Percentiles rank a stretch among this genome's conserved stretches.
Evolutionary conservation across 768 basidiomycete genomes (phyloP).

Genomic region (Cyclocybe cylindracea): DNA sequence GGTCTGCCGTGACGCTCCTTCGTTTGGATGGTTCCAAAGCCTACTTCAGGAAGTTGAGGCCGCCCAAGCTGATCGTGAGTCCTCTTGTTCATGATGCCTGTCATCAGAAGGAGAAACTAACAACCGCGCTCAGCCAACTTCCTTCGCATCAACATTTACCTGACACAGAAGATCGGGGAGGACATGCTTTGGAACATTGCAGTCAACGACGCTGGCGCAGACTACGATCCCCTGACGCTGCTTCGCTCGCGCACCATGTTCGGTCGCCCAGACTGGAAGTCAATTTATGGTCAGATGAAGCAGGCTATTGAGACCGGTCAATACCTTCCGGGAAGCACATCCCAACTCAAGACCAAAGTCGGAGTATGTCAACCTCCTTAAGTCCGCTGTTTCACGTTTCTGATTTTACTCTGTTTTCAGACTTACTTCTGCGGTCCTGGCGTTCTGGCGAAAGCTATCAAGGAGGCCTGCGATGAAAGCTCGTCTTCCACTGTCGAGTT

Average conservation of each 20-base stretch:
- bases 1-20: constrained; percentile 92
- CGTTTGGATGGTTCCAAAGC: constrained; percentile 97
- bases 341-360: constrained; percentile 82
- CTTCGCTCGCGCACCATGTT: constrained; percentile 89
- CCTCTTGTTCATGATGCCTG: not conserved
- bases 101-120: constrained; percentile 11
- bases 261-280: constrained; percentile 88
- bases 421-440: constrained; percentile 91
- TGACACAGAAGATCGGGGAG: constrained; percentile 83
- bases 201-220: constrained; percentile 82
- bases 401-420: constrained; percentile 32
- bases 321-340: constrained; percentile 78
- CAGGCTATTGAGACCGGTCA: constrained; percentile 80
- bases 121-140: constrained; percentile 67
- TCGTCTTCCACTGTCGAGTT: constrained; percentile 64
- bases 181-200: constrained; percentile 93
- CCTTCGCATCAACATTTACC: constrained; percentile 87
- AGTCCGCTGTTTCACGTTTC: constrained; percentile 3
- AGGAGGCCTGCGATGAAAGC: constrained; percentile 63
- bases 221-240: constrained; percentile 87
- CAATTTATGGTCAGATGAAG: constrained; percentile 74
- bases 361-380: constrained; percentile 52
- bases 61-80: constrained; percentile 85
- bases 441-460: constrained; percentile 73
- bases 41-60: constrained; percentile 86